Evolutionary conservation across 163 green algal species (phyloP).

Genomic region (Trebouxia gelatinosa): DNA sequence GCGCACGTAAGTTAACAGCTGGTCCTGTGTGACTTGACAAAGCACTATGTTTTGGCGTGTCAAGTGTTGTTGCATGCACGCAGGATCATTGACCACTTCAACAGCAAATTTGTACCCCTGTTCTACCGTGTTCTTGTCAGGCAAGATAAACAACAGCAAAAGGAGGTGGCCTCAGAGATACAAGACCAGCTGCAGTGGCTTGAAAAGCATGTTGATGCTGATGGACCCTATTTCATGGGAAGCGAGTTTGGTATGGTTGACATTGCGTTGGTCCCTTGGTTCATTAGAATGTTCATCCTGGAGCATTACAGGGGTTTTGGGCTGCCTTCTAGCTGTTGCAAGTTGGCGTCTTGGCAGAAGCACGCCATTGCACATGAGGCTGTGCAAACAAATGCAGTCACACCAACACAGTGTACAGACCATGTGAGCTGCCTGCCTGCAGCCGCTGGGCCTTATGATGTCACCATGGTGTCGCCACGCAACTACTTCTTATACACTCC

Average conservation of each 20-base stretch:
- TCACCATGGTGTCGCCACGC: conserved; percentile 1
- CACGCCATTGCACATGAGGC: conserved; percentile 2
- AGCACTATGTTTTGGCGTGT: too few species aligned
- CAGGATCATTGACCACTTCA: conserved; percentile 48
- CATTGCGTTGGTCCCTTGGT: conserved; percentile 47
- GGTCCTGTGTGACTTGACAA: too few species aligned
- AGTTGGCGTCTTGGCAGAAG: background rate
- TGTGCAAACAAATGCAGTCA: conserved; percentile 28
- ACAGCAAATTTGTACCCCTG: conserved; percentile 42
- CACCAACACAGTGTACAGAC: conserved; percentile 20
- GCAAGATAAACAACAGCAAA: conserved; percentile 13
- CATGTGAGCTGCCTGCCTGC: conserved; percentile 19
- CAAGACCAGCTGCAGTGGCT: conserved; percentile 40
- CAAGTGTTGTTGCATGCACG: conserved; percentile 25
- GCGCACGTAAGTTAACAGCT: conserved; percentile 11
- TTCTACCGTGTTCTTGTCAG: conserved; percentile 50
- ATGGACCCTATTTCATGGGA: conserved; percentile 38
- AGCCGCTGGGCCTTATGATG: conserved; percentile 21
- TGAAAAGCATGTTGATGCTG: conserved; percentile 21
- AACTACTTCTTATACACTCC: background rate
- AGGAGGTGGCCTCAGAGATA: conserved; percentile 23
- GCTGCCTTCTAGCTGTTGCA: conserved; percentile 5
- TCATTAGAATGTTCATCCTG: conserved; percentile 41
- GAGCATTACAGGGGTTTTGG: conserved; percentile 34
- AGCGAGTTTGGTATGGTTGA: conserved; percentile 43